Base-by-base conservation (phyloP, 179 eudicot genomes). In the Beta corolliflora region DNA sequence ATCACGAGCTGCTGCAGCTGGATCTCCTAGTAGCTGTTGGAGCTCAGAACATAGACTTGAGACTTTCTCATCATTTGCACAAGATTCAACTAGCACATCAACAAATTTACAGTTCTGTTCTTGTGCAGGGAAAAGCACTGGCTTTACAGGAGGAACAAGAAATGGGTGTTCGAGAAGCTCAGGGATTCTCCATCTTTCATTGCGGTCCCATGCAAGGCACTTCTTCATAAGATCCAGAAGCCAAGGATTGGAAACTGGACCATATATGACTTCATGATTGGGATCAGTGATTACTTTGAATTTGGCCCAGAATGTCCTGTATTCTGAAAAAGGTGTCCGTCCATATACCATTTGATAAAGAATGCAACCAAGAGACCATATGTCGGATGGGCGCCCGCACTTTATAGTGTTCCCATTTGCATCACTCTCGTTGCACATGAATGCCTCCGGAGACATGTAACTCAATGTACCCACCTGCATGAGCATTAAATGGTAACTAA, bases 321-420 rank as follows among this genome's bases (percentile, higher is more conserved):
- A 94, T 55, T 96, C 93, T 0, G 98, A 84, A 82, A 96, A 96
- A 53, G 99, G 99, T 56, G 99, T 94, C 75, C 93, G 85, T 44
- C 99, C 99, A 79, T 94, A 96, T 56, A 96, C 98, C 99, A 96
- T 96, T 85, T 96, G 99, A 87, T 96, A 96, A 70, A 96, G 94
- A 65, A 96, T 96, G 90, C 99, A 96, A 50, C 99, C 99, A 19
- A 96, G 94, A 19, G 99, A 95, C 99, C 99, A 95, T 64, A 95
- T 95, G 81, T 95, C 99, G 0, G 99, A 95, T 14, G 99, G 88
- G 5, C 99, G 97, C 41, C 99, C 99, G 76, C 98, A 95, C 78
- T 95, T 95, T 55, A 94, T 95, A 15, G 80, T 84, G 71, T 92
- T 92, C 46, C 98, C 98, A 61, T 95, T 75, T n/a, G 91, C 91